Base-by-base conservation (phyloP, 2,329 filamentous ascomycete species). In the Microdochium trichocladiopsis region DNA sequence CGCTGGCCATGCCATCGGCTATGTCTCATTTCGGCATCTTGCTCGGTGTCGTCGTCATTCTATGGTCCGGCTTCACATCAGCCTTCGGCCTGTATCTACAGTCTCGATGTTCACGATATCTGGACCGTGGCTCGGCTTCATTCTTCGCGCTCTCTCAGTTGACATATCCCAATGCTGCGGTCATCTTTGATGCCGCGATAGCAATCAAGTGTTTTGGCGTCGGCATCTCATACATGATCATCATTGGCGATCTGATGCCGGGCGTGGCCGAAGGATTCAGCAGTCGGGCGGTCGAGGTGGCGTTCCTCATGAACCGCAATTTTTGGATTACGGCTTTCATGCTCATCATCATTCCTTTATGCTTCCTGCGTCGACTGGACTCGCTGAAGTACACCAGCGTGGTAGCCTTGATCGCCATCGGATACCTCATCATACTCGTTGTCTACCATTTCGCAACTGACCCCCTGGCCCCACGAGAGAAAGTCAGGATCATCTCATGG, bases 251-350 rank as follows among this genome's bases (percentile, higher is more conserved):
- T 67, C 75, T 99, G 56, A 99, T 99, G 94, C 94, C 94, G 1
- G 93, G 91, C 37, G 94, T 99, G 10, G 84, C 94, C 23, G 74
- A 83, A 55, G 94, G 92, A 4, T 93, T 99, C 68, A 82, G 83
- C 55, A 78, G 80, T 48, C 73, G 76, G 49, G 80, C 81, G 21
- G 80, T 78, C 18, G 77, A 81, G 2, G 73, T 87, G 47, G 79
- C 83, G 1, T 97, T 93, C 63, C 72, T 97, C 57, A 79, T 93
- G 45, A 91, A 97, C 65, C 83, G 94, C 50, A 87, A 94, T 66
- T 99, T 99, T 67, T 99, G 94, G 94, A 88, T 99, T 56, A 97
- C 94, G 2, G 92, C 86, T 1, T 99, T 99, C 66, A 96, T 99
- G 91, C 80, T 96, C 57, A 80, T 95, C 56, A 89, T 99, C 59